phyloP scores from a whole-genome alignment of 2,329 filamentous ascomycete genomes.

The Orbilia quercus region DNA sequence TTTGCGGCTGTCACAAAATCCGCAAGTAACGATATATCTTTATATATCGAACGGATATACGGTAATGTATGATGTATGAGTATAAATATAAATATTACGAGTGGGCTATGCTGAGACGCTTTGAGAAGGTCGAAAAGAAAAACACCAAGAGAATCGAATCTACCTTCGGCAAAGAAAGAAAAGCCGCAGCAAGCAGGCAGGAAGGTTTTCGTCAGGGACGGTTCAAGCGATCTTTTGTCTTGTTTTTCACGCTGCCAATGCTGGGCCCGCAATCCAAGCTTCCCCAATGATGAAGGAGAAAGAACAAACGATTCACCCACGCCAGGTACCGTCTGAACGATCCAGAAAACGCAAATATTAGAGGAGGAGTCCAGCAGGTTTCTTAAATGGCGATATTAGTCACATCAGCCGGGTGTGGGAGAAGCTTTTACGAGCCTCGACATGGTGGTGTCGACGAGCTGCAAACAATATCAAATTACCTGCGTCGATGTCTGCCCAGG shows the following conservation, averaged over 20 bases:
- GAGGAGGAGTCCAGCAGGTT: background rate
- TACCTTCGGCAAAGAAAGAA: conserved; percentile 4
- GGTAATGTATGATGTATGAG: too few species aligned
- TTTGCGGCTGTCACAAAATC: conserved; percentile 17
- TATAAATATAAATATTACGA: conserved; percentile 37
- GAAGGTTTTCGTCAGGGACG: conserved; percentile 25
- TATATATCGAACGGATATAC: background rate
- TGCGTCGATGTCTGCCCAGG: conserved; percentile 13
- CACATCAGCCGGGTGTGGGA: conserved; percentile 39
- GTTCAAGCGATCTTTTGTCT: conserved; percentile 17
- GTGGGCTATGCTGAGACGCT: conserved; percentile 52
- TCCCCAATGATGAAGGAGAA: conserved; percentile 31
- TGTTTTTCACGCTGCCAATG: conserved; percentile 10
- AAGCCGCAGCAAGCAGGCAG: conserved; percentile 18
- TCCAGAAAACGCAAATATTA: conserved; percentile 32
- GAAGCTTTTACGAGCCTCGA: conserved; percentile 49
- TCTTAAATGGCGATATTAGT: conserved; percentile 25
- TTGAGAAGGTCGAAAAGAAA: conserved; percentile 52
- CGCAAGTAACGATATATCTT: background rate
- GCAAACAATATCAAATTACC: conserved; percentile 40
- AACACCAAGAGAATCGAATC: conserved; percentile 11
- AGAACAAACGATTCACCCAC: conserved; percentile 25
- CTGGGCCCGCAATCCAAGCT: conserved; percentile 37
- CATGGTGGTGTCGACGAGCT: conserved; percentile 30
- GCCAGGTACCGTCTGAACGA: conserved; percentile 48